These are phyloP conservation scores for Suillus subalutaceus DNA, from an alignment of 768 basidiomycete species.

Conservation along the genomic window DNA sequence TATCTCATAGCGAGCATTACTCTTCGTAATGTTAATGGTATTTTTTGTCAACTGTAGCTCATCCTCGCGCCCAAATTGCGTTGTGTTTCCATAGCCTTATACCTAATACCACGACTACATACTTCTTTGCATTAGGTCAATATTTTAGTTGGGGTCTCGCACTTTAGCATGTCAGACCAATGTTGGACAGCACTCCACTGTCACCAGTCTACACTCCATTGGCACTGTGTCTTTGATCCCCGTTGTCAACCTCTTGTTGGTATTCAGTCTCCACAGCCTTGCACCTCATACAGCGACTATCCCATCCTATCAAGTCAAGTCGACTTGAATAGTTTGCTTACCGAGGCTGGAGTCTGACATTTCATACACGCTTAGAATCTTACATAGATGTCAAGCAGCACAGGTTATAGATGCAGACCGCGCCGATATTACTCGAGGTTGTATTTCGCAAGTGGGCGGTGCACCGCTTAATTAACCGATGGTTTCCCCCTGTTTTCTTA, in stretches of 20 bases:
- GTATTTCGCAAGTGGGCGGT: background rate
- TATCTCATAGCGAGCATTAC: background rate
- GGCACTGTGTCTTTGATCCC: background rate
- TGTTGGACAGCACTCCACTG: background rate
- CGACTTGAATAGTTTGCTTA: background rate
- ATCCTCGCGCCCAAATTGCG: background rate
- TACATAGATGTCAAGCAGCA: background rate
- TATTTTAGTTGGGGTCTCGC: background rate
- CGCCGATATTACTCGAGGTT: background rate
- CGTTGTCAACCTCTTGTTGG: background rate
- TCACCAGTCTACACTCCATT: too few relatives aligned
- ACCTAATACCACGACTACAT: background rate
- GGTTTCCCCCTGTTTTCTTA: background rate
- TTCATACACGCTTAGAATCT: too few relatives aligned
- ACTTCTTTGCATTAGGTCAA: background rate
- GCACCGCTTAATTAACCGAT: background rate
- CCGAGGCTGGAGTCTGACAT: background rate
- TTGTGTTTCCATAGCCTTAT: constrained; percentile 3
- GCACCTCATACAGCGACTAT: background rate
- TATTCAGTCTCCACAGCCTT: background rate
- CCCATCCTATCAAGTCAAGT: background rate
- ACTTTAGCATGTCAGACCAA: background rate
- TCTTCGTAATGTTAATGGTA: background rate
- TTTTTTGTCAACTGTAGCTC: background rate
- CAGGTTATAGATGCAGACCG: constrained; percentile 21